Percentiles rank a stretch among this genome's conserved stretches.
Conservation (phyloP, 768 basidiomycete species). For the Cyclocybe cylindracea region DNA sequence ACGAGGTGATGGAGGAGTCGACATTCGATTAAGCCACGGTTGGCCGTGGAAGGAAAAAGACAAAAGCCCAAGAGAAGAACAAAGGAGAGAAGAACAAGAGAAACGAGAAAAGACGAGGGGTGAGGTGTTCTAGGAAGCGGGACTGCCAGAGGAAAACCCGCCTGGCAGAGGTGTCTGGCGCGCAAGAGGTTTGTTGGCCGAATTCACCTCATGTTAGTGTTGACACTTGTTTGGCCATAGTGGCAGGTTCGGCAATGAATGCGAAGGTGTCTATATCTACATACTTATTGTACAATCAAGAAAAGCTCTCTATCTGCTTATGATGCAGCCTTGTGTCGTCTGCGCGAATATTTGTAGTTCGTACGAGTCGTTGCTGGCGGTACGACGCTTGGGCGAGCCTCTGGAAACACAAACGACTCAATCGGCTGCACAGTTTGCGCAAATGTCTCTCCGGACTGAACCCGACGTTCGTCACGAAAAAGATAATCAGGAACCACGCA, state of each 20-base stretch:
- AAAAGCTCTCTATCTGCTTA: background rate
- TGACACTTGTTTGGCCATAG: conserved; percentile 35
- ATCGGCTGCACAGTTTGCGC: background rate
- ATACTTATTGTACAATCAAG: background rate
- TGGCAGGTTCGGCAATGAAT: conserved; percentile 13
- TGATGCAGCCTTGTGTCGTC: too few species aligned
- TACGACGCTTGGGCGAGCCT: too few species aligned
- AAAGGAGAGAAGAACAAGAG: conserved; percentile 20
- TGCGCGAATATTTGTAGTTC: too few species aligned
- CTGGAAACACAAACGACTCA: too few species aligned
- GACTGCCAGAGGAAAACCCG: conserved; percentile 15
- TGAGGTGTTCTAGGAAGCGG: conserved; percentile 12
- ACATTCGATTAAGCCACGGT: conserved; percentile 34
- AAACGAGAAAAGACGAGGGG: conserved; percentile 19
- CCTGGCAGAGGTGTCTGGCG: conserved; percentile 11
- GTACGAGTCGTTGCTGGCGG: too few species aligned
- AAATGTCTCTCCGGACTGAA: background rate
- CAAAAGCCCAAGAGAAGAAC: conserved; percentile 11
- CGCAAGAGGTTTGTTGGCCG: conserved; percentile 25
- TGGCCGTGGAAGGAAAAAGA: conserved; percentile 13
- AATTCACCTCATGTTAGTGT: conserved; percentile 39
- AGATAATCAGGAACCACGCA: conserved; percentile 30
- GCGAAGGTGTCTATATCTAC: background rate
- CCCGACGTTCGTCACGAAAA: conserved; percentile 17
- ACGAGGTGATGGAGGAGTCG: conserved; percentile 42